A percentile compares a stretch with the other conserved stretches of the same genome.
phyloP scores from a whole-genome alignment of 1,284 basidiomycete species.

The Rugosomyces carneus region DNA sequence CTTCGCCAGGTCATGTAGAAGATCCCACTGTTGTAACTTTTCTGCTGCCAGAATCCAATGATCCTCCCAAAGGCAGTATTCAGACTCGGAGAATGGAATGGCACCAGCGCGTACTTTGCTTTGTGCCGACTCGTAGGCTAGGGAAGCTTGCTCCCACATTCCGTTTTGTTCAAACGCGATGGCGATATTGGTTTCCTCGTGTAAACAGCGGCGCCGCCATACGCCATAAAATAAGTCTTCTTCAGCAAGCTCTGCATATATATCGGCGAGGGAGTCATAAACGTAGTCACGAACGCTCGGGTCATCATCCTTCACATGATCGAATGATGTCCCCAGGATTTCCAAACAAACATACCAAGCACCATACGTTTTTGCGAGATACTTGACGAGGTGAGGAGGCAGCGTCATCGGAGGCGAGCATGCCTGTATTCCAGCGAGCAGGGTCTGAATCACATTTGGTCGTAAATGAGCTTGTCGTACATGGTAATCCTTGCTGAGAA shows the following conservation, averaged over 20 bases:
- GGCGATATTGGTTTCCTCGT: conserved; percentile 88
- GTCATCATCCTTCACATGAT: conserved; percentile 78
- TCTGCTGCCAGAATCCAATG: conserved; percentile 97
- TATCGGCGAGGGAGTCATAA: conserved; percentile 88
- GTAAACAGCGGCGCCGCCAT: conserved; percentile 87
- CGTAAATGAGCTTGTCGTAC: conserved; percentile 83
- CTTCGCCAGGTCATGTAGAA: conserved; percentile 88
- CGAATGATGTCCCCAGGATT: conserved; percentile 77
- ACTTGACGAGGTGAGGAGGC: conserved; percentile 95
- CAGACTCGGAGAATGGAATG: conserved; percentile 90
- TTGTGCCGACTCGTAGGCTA: conserved; percentile 89
- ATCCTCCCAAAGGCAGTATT: conserved; percentile 99
- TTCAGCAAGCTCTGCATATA: conserved; percentile 94
- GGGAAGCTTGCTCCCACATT: conserved; percentile 92
- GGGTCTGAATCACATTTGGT: conserved; percentile 93
- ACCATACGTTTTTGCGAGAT: conserved; percentile 92
- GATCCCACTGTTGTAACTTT: conserved; percentile 98
- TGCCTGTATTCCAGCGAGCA: conserved; percentile 80
- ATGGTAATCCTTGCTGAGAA: conserved; percentile 93
- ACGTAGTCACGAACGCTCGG: conserved; percentile 77
- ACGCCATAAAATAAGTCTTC: conserved; percentile 98
- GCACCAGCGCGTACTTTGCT: conserved; percentile 78
- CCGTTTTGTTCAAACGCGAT: conserved; percentile 96
- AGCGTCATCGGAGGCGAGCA: conserved; percentile 85
- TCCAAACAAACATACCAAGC: conserved; percentile 94